Conservation (phyloP, 2,329 filamentous ascomycete genomes). For the Penicillium italicum region DNA sequence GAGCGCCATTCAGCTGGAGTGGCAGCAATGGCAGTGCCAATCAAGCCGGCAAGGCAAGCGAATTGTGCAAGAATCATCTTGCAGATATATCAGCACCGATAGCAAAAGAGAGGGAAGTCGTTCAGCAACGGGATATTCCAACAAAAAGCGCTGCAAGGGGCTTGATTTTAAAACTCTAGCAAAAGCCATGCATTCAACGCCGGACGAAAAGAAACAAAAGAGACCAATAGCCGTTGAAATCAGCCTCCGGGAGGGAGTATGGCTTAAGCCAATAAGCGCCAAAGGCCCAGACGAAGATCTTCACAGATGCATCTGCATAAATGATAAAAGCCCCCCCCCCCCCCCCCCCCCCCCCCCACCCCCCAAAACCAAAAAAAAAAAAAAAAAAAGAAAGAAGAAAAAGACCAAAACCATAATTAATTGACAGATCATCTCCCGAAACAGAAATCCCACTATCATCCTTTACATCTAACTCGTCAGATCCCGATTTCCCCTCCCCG, state of each 20-base stretch:
- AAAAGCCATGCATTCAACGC: background rate
- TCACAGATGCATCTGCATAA: background rate
- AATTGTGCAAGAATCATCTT: constrained; percentile 20
- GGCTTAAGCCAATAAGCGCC: background rate
- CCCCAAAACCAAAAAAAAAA: no score
- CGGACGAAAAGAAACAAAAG: no score
- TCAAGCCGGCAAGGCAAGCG: constrained; percentile 19
- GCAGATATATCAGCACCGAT: background rate
- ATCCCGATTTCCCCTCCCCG: background rate
- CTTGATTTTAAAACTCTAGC: background rate
- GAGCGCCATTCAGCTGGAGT: constrained; percentile 39
- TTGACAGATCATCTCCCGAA: background rate
- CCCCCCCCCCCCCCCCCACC: no score
- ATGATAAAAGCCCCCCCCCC: no score
- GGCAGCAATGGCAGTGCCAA: constrained; percentile 27
- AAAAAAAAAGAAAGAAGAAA: no score
- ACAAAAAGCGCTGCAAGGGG: background rate
- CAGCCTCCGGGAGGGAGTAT: background rate
- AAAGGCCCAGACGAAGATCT: background rate
- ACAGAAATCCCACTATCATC: background rate
- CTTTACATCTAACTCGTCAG: background rate
- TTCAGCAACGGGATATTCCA: background rate
- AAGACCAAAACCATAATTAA: no score
- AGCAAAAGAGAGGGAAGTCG: background rate
- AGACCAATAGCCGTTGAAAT: background rate